Evolutionary conservation across 495 filamentous ascomycete species (phyloP), one percentile per base, ranked within the genome.

Genomic region (Glonium stellatum): DNA sequence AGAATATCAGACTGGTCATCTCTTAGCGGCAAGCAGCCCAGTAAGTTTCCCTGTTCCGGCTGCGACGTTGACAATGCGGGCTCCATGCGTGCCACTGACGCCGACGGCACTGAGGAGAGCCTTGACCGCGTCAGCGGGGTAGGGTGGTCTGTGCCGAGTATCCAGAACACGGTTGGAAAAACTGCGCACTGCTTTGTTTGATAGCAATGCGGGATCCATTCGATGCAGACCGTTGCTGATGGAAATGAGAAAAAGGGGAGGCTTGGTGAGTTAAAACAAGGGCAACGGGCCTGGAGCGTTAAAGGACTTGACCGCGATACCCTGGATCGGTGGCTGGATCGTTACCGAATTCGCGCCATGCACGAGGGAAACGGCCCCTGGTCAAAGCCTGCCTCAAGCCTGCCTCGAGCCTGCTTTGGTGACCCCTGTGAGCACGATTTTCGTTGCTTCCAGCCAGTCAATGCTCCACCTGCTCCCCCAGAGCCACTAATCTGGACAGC

Each of bases 1-100:
- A 82, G 61, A 42, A 87, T 77, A 23, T 77, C 67, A 68, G 75
- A 87, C 1, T 62, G 58, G 66, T 87, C 81, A 1, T 73, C 69
- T 31, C 83, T 69, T n/a, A 4, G 49, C 67, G 0, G 78, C 78
- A 6, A 88, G 73, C 19, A 79, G 61, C 63, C 84, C 79, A 3
- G 84, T 87, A 64, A 86, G 83, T 62, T 87, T 87, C 10, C 85
- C 86, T 0, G 83, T 87, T 0, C 86, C 86, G 4, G 82, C 78
- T 0, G 77, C 86, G 22, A 89, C 70, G 61, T 88, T 85, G 41
- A 87, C 70, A 31, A 88, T 70, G 35, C 70, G 70, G 21, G 80
- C 77, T 18, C 70, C 69, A 9, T 69, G 51, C 0, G 71, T 51
- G 22, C 71, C 73, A 27, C 73, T 64, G 22, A 87, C 64, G 5